phyloP scores from a whole-genome alignment of 192 early-diverging fungal genomes.

The Coemansia sp. region DNA sequence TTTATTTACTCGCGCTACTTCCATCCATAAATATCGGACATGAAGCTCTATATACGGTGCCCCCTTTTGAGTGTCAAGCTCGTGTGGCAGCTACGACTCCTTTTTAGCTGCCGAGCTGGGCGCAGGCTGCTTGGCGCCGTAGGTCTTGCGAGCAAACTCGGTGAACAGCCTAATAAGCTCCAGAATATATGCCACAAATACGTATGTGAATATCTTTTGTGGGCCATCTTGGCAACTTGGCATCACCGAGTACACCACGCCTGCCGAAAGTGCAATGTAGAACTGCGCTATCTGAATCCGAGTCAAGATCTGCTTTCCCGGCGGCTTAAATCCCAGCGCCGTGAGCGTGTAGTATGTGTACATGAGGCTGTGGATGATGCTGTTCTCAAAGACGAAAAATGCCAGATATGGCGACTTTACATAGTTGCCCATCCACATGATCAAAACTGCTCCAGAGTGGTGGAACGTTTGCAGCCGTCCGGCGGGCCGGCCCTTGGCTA shows the following conservation, averaged over 20 bases:
- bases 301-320: slow-evolving; percentile 79
- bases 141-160: slow-evolving; percentile 74
- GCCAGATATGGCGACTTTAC: slow-evolving; percentile 74
- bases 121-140: slow-evolving; percentile 19
- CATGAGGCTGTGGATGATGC: slow-evolving; percentile 87
- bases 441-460: slow-evolving; percentile 81
- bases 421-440: slow-evolving; percentile 81
- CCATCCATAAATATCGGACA: neutral
- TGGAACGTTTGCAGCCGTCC: slow-evolving; percentile 83
- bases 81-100: slow-evolving; percentile 3
- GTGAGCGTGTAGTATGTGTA: slow-evolving; percentile 81
- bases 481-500: slow-evolving; percentile 67
- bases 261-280: slow-evolving; percentile 64
- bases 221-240: slow-evolving; percentile 56
- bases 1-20: neutral
- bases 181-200: slow-evolving; percentile 69
- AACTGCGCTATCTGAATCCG: slow-evolving; percentile 83
- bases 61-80: too few species aligned
- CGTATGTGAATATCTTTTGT: slow-evolving; percentile 59
- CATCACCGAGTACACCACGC: slow-evolving; percentile 61
- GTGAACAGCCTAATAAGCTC: slow-evolving; percentile 79
- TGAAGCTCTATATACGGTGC: too few species aligned
- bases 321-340: slow-evolving; percentile 68
- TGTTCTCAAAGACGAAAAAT: slow-evolving; percentile 82
- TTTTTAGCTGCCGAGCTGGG: slow-evolving; percentile 6